Evolutionary conservation across 495 filamentous ascomycete genomes (phyloP), one percentile per base, ranked within the genome.

Genomic region (Aspergillus cristatus): DNA sequence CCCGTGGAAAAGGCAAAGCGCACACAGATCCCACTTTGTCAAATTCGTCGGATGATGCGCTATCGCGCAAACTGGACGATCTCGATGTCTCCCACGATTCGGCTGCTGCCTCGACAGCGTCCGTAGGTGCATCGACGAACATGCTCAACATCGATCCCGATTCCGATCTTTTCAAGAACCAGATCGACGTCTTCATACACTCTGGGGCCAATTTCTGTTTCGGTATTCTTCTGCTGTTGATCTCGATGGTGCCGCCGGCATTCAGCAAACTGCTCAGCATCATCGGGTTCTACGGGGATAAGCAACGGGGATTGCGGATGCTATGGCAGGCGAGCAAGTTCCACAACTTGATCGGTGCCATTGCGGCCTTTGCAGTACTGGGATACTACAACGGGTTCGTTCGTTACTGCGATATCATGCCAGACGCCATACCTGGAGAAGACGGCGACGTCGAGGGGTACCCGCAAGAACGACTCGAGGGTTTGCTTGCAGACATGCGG

Each of bases 241-340:
- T 97, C 12, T 87, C 86, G 18, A 84, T 96, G 72, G 75, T 98
- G 1, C 93, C 91, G 0, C 91, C 91, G 0, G 79, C 86, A 6
- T 93, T 98, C 57, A 76, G 73, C 37, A 83, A 76, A 40, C 71
- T 97, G 3, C 72, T 97, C 14, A 82, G 76, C 41, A 81, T 96
- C 37, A 86, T 96, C 30, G 93, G 93, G 10, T 96, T 97, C 56
- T 79, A 75, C 46, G 91, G 91, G 11, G 90, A 98, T 56, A 81
- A 87, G 33, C 82, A 90, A 38, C 71, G 80, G 15, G 93, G 88
- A 2, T 56, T 94, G 10, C 61, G 71, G 14, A 82, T 95, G 77
- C 78, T 98, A 7, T 98, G 93, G 91, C 85, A 90, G 57, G 82
- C 86, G 11, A 83, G 83, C 45, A 87, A 82, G 47, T 87, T 84